Conservation (phyloP, 163 green algal genomes). For the Chloroidium sp. region DNA sequence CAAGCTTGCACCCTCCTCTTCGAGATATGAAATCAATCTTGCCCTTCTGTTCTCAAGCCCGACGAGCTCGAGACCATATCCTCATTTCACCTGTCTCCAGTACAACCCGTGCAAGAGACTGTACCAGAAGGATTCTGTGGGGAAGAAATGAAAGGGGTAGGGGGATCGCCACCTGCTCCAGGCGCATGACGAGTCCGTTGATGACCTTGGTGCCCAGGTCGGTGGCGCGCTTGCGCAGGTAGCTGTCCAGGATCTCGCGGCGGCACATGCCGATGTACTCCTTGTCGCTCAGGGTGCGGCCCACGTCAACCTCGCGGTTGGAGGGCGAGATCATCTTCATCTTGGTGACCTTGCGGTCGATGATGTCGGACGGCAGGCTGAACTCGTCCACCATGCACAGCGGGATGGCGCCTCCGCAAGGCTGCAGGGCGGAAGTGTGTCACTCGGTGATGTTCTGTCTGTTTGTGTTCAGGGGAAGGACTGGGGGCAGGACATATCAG, state of each 20-base stretch:
- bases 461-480: too few relatives aligned
- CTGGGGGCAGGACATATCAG: too few relatives aligned
- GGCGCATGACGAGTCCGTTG: slow-evolving; percentile 73
- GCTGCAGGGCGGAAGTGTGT: slow-evolving; percentile 44
- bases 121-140: too few relatives aligned
- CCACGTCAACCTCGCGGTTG: slow-evolving; percentile 96
- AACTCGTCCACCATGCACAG: slow-evolving; percentile 99
- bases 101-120: too few relatives aligned
- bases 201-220: slow-evolving; percentile 74
- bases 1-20: too few relatives aligned
- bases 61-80: too few relatives aligned
- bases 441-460: too few relatives aligned
- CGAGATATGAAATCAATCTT: too few relatives aligned
- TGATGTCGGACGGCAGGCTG: slow-evolving; percentile 90
- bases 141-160: background rate
- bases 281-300: slow-evolving; percentile 90
- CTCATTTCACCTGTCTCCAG: too few relatives aligned
- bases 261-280: slow-evolving; percentile 99
- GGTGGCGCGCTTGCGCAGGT: slow-evolving; percentile 84
- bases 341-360: slow-evolving; percentile 92
- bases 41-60: too few relatives aligned
- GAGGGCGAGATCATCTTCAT: slow-evolving; percentile 99
- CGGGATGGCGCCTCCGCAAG: slow-evolving; percentile 94
- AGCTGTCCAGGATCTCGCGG: slow-evolving; percentile 82
- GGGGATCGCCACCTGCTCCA: slow-evolving; percentile 23